Conservation (phyloP, 1,284 basidiomycete species). For the Marasmius fiardii region DNA sequence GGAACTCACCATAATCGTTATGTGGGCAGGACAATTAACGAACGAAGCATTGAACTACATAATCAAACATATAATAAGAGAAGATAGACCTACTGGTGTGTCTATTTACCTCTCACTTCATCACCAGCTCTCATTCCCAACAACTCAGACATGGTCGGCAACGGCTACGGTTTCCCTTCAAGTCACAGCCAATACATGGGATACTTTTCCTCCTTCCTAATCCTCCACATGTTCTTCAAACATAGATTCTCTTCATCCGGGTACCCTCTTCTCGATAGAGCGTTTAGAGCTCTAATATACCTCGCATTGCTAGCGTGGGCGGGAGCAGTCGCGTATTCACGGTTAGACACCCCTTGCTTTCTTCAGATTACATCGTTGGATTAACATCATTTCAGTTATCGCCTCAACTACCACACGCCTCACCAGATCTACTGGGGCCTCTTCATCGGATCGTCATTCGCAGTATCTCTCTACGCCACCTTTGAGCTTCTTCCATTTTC, state of each 20-base stretch:
- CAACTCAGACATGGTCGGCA: conserved; percentile 61
- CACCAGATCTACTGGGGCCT: conserved; percentile 75
- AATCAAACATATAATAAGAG: conserved; percentile 66
- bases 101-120: conserved; percentile 12
- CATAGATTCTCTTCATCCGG: conserved; percentile 63
- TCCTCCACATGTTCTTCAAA: conserved; percentile 69
- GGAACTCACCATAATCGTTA: conserved; percentile 74
- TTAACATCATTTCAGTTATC: conserved; percentile 42
- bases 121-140: conserved; percentile 1
- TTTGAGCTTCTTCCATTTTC: conserved; percentile 62
- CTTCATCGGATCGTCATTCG: conserved; percentile 60
- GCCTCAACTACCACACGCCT: conserved; percentile 72
- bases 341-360: conserved; percentile 38
- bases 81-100: conserved; percentile 68
- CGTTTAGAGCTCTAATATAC: conserved; percentile 48
- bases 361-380: not conserved
- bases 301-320: conserved; percentile 52
- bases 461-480: conserved; percentile 52
- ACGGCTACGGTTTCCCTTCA: conserved; percentile 85
- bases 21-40: conserved; percentile 78
- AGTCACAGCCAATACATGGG: conserved; percentile 90
- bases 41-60: conserved; percentile 73
- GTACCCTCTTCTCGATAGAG: conserved; percentile 42
- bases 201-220: conserved; percentile 77
- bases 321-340: conserved; percentile 72